These are phyloP conservation scores for Fistulifera pelliculosa DNA, from an alignment of 108 stramenopile species.

Conservation along the genomic window DNA sequence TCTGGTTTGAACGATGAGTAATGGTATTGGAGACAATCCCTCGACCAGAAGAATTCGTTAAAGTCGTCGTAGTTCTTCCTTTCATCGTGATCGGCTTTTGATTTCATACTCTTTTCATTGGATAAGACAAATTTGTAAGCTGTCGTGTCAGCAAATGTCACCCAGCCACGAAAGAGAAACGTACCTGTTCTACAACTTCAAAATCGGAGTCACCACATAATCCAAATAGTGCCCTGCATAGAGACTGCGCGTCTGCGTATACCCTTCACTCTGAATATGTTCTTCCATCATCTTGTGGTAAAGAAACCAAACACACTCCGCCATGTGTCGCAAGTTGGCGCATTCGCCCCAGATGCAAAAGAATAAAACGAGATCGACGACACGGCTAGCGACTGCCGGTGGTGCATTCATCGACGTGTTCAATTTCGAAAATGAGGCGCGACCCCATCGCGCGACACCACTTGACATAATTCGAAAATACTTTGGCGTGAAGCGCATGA, in stretches of 20 bases:
- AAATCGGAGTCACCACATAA: constrained; percentile 91
- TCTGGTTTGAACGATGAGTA: constrained; percentile 45
- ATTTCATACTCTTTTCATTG: constrained; percentile 59
- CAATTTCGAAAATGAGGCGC: constrained; percentile 79
- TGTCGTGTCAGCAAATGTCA: background rate
- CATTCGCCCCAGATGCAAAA: constrained; percentile 98
- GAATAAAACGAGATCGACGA: constrained; percentile 89
- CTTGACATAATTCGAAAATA: constrained; percentile 95
- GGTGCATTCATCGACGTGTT: constrained; percentile 78
- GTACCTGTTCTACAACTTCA: constrained; percentile 67
- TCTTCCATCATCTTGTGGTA: constrained; percentile 98
- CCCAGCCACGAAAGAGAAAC: background rate
- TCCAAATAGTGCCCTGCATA: constrained; percentile 95
- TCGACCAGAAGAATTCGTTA: constrained; percentile 99
- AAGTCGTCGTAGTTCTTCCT: constrained; percentile 96
- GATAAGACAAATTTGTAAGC: constrained; percentile 1
- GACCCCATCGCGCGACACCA: constrained; percentile 92
- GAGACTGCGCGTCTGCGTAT: constrained; percentile 69
- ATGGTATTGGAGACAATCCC: constrained; percentile 80
- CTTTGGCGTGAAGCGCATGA: constrained; percentile 87
- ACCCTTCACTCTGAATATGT: constrained; percentile 54
- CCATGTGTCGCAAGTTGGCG: constrained; percentile 94
- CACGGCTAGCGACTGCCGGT: constrained; percentile 72
- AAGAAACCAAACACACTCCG: constrained; percentile 95
- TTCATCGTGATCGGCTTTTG: constrained; percentile 72